phyloP scores from a whole-genome alignment of 768 basidiomycete genomes.

The Auricularia heimuer region DNA sequence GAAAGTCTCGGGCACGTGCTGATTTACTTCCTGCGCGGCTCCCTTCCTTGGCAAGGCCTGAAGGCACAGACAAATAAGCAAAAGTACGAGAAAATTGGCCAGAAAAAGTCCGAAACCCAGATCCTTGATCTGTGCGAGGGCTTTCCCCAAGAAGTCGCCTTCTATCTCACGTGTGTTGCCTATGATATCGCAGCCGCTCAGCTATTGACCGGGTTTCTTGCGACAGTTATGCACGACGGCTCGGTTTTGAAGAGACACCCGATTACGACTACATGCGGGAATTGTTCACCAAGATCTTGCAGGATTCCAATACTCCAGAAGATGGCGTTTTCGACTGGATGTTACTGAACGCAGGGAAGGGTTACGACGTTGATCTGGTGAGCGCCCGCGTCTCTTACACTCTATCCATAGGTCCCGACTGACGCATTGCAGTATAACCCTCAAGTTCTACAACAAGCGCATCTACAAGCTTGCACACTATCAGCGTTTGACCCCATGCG shows the following conservation, averaged over 20 bases:
- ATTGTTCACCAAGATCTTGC: slow-evolving; percentile 8
- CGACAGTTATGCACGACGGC: slow-evolving; percentile 12
- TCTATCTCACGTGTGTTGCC: not conserved
- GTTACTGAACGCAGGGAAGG: slow-evolving; percentile 86
- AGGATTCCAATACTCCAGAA: not conserved
- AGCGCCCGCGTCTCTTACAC: not conserved
- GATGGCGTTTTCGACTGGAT: slow-evolving; percentile 30
- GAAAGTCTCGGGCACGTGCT: slow-evolving; percentile 29
- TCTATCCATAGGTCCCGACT: not conserved
- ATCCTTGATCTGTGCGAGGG: not conserved
- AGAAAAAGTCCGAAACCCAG: slow-evolving; percentile 13
- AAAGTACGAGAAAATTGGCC: slow-evolving; percentile 6
- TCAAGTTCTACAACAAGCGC: not conserved
- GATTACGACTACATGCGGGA: slow-evolving; percentile 12
- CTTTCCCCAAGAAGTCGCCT: not conserved
- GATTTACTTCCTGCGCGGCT: slow-evolving; percentile 22
- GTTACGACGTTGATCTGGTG: slow-evolving; percentile 28
- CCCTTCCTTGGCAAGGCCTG: slow-evolving; percentile 24
- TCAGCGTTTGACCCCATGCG: not conserved
- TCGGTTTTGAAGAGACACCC: slow-evolving; percentile 16
- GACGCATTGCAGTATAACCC: not conserved
- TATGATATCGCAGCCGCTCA: not conserved
- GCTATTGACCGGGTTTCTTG: slow-evolving; percentile 10
- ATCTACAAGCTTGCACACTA: not conserved
- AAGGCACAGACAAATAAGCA: slow-evolving; percentile 2